Conservation (phyloP, 176 grass and related monocot genomes). For the Avena sativa region DNA sequence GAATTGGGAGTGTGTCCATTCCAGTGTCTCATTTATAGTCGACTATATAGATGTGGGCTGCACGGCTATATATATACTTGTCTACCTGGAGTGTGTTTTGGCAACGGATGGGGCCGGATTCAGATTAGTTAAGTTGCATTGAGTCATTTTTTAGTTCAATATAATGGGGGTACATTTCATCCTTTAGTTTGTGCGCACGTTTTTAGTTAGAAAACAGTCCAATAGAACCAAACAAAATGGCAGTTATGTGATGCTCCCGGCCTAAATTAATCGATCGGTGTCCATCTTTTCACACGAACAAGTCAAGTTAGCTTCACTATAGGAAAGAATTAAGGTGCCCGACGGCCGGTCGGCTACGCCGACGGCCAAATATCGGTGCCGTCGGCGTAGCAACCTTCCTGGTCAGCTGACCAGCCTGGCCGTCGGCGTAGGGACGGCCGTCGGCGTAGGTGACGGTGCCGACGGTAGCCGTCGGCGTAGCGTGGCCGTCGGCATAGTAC, state of each 20-base stretch:
- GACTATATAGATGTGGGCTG: slow-evolving; percentile 18
- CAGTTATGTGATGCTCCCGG: neutral
- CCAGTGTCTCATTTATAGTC: neutral
- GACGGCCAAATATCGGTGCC: no score
- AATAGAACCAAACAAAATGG: neutral
- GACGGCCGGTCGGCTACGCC: no score
- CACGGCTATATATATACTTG: neutral
- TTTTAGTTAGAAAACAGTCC: neutral
- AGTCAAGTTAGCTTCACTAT: no score
- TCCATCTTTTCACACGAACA: neutral
- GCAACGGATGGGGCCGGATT: neutral
- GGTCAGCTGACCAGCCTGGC: no score
- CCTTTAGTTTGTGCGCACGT: slow-evolving; percentile 2
- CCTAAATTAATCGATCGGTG: neutral
- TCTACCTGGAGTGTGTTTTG: slow-evolving; percentile 11
- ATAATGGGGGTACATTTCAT: neutral
- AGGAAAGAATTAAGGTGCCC: no score
- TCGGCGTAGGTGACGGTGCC: no score
- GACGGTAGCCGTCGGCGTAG: no score
- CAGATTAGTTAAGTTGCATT: slow-evolving; percentile 1
- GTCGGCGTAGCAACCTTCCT: no score
- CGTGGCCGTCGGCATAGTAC: no score
- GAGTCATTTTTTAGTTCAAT: neutral
- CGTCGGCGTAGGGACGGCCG: no score
- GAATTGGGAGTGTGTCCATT: neutral